Evolutionary conservation across 306 rosid genomes (phyloP).

Genomic region (Corylus avellana): DNA sequence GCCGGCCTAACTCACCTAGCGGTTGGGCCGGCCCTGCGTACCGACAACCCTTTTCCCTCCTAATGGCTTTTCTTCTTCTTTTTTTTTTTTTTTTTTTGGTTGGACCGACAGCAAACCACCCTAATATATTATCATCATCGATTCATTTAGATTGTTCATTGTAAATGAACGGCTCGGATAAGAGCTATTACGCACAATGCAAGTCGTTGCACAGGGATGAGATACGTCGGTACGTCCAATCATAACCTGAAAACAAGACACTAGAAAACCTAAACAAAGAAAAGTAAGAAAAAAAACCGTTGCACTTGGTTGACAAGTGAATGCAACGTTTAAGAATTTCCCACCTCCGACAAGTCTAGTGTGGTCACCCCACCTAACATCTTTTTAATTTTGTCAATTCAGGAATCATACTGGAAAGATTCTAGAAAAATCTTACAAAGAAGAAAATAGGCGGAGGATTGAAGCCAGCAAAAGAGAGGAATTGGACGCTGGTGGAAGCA

Average conservation of each 20-base stretch:
- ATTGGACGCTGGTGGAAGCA: neutral
- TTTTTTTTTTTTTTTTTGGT: too few relatives aligned
- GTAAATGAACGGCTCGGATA: too few relatives aligned
- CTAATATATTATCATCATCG: too few relatives aligned
- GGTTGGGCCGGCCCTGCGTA: too few relatives aligned
- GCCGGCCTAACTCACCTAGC: too few relatives aligned
- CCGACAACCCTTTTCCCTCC: too few relatives aligned
- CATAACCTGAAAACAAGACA: neutral
- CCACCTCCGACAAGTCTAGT: neutral
- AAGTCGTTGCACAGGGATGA: neutral
- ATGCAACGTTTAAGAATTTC: neutral
- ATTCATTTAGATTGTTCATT: too few relatives aligned
- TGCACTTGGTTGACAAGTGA: neutral
- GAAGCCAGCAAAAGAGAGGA: neutral
- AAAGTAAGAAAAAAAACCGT: neutral
- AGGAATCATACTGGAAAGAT: neutral
- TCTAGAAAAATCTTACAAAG: neutral
- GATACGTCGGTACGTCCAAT: neutral
- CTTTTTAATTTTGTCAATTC: neutral
- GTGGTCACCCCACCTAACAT: neutral
- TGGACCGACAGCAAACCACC: too few relatives aligned
- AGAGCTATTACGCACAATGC: too few relatives aligned
- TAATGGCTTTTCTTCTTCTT: too few relatives aligned
- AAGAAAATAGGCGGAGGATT: neutral
- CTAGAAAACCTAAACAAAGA: neutral